These are phyloP conservation scores for Gillenia trifoliata DNA, from an alignment of 306 rosid genomes.

Conservation along the genomic window DNA sequence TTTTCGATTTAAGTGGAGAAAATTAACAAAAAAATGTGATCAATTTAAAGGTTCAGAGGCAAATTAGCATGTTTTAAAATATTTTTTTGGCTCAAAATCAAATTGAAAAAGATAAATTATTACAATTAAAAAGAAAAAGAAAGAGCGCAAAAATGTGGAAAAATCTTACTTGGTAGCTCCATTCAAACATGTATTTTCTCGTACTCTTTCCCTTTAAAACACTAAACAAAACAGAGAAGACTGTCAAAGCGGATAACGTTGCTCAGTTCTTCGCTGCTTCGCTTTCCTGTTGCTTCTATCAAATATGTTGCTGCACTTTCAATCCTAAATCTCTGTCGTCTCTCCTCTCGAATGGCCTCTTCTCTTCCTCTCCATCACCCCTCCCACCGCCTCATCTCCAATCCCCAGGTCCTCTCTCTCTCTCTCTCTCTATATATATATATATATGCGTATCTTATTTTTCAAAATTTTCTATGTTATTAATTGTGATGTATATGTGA, in stretches of 20 bases:
- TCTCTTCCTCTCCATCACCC: constrained; percentile 54
- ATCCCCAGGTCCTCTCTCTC: constrained; percentile 41
- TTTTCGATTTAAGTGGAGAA: too few species aligned
- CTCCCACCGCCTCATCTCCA: constrained; percentile 44
- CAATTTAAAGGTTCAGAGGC: too few species aligned
- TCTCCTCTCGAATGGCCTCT: constrained; percentile 48
- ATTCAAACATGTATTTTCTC: too few species aligned
- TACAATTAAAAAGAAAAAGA: too few species aligned
- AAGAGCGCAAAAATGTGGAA: too few species aligned
- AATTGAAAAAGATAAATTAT: too few species aligned
- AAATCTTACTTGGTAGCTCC: too few species aligned
- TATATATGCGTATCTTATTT: too few species aligned
- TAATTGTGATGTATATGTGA: not conserved
- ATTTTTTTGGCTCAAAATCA: too few species aligned
- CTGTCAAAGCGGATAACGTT: constrained; percentile 14
- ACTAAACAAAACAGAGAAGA: not conserved
- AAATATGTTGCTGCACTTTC: not conserved
- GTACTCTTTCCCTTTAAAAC: too few species aligned
- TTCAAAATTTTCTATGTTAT: not conserved
- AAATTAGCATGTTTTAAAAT: too few species aligned
- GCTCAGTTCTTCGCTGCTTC: not conserved
- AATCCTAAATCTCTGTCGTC: not conserved
- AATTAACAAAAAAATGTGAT: too few species aligned
- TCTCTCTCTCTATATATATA: constrained; percentile 10
- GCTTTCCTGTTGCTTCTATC: not conserved